Conservation (phyloP, 139 green algal species). For the Coelastrella sp. region DNA sequence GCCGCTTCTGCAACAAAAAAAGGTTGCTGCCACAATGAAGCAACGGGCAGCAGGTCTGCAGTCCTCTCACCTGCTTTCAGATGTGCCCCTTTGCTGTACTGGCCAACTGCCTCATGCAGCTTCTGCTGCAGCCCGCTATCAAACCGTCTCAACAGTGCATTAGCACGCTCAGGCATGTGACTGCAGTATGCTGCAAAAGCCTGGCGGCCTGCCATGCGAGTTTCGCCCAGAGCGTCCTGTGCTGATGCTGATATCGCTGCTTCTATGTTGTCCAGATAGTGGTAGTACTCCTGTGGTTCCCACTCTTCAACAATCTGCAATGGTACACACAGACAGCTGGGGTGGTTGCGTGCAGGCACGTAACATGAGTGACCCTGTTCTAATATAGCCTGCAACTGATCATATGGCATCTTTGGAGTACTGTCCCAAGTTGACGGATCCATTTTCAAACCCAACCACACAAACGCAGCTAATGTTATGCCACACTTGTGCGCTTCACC, state of each 20-base stretch:
- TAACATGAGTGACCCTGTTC: too few relatives aligned
- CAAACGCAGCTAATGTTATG: too few relatives aligned
- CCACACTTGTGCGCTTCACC: too few relatives aligned
- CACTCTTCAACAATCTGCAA: slow-evolving; percentile 66
- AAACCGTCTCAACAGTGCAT: slow-evolving; percentile 59
- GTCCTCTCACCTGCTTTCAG: neutral
- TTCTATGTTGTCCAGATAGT: slow-evolving; percentile 65
- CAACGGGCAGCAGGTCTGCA: neutral
- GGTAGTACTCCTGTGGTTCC: slow-evolving; percentile 53
- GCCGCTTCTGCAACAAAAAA: too few relatives aligned
- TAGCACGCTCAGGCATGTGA: slow-evolving; percentile 46
- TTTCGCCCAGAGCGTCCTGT: slow-evolving; percentile 65
- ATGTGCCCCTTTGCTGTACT: neutral
- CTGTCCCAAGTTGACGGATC: too few relatives aligned
- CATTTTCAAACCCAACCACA: too few relatives aligned
- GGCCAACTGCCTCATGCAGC: neutral
- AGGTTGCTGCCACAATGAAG: neutral
- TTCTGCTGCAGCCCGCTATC: slow-evolving; percentile 64
- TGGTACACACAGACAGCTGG: neutral
- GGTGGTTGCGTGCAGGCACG: too few relatives aligned
- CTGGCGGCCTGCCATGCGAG: slow-evolving; percentile 55
- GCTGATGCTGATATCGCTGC: slow-evolving; percentile 54
- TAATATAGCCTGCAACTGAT: too few relatives aligned
- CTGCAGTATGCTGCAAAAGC: slow-evolving; percentile 67
- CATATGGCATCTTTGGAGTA: too few relatives aligned